These are phyloP conservation scores for Waitea zeae DNA, from an alignment of 1,284 basidiomycete genomes.

Conservation along the genomic window DNA sequence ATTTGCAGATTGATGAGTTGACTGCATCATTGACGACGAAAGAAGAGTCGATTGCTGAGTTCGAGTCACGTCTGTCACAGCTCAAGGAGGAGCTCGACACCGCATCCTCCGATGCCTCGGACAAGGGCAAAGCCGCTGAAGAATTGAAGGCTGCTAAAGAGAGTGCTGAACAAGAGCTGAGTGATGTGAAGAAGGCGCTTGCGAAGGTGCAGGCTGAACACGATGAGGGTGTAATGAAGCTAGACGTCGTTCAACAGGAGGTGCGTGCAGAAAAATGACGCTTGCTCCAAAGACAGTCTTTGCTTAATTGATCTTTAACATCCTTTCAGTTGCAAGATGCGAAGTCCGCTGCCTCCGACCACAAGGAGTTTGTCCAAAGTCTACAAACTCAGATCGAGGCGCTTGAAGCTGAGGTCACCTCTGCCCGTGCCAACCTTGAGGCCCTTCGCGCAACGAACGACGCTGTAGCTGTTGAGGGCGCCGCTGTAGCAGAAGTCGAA, in stretches of 20 bases:
- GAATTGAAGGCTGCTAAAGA: conserved; percentile 31
- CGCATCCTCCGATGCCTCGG: conserved; percentile 27
- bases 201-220: conserved; percentile 22
- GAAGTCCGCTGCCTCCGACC: conserved; percentile 19
- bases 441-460: conserved; percentile 27
- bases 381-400: conserved; percentile 32
- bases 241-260: conserved; percentile 27
- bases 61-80: conserved; percentile 32
- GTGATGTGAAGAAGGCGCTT: conserved; percentile 22
- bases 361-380: conserved; percentile 25
- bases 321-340: conserved; percentile 30
- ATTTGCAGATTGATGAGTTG: conserved; percentile 47
- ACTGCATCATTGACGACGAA: conserved; percentile 34
- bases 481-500: conserved; percentile 36
- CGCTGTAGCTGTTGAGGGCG: conserved; percentile 21
- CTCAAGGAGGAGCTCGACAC: conserved; percentile 32
- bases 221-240: conserved; percentile 16
- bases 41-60: conserved; percentile 23
- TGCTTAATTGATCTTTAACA: conserved; percentile 4
- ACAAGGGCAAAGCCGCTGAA: conserved; percentile 23
- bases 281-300: conserved; percentile 3
- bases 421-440: conserved; percentile 35
- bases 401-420: conserved; percentile 30
- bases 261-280: conserved; percentile 17
- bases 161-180: conserved; percentile 28